These are phyloP conservation scores for Sporothrix curviconia DNA, from an alignment of 2,329 filamentous ascomycete species.

Conservation along the genomic window DNA sequence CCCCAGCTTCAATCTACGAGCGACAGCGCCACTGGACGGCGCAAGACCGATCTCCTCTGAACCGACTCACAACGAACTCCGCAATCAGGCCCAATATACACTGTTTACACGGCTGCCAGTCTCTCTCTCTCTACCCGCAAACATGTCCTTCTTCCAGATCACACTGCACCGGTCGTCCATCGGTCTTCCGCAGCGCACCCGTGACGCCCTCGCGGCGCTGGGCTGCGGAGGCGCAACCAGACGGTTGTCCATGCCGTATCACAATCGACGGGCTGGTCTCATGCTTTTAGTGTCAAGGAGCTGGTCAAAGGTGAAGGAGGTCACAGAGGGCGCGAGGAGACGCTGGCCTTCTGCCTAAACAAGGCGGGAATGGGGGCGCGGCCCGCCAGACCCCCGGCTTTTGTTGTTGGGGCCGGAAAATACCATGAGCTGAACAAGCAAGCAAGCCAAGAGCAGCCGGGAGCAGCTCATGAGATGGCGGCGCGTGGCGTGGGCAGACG, in stretches of 20 bases:
- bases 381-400: conserved; percentile 72
- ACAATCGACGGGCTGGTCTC: conserved; percentile 75
- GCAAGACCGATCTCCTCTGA: too few species aligned
- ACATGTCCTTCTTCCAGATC: conserved; percentile 81
- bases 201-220: conserved; percentile 75
- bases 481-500: too few species aligned
- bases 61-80: too few species aligned
- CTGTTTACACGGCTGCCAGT: too few species aligned
- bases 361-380: too few species aligned
- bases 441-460: neutral
- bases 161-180: conserved; percentile 86
- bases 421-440: neutral
- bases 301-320: conserved; percentile 76
- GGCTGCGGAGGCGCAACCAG: conserved; percentile 78
- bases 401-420: conserved; percentile 30
- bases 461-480: neutral
- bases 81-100: too few species aligned
- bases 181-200: conserved; percentile 72
- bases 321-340: conserved; percentile 57
- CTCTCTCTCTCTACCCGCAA: conserved; percentile 15
- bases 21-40: too few species aligned
- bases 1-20: too few species aligned
- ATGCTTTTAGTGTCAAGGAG: conserved; percentile 93
- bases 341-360: too few species aligned
- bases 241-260: conserved; percentile 86